Base-by-base conservation (phyloP, 495 filamentous ascomycete genomes). In the Tuber borchii region DNA sequence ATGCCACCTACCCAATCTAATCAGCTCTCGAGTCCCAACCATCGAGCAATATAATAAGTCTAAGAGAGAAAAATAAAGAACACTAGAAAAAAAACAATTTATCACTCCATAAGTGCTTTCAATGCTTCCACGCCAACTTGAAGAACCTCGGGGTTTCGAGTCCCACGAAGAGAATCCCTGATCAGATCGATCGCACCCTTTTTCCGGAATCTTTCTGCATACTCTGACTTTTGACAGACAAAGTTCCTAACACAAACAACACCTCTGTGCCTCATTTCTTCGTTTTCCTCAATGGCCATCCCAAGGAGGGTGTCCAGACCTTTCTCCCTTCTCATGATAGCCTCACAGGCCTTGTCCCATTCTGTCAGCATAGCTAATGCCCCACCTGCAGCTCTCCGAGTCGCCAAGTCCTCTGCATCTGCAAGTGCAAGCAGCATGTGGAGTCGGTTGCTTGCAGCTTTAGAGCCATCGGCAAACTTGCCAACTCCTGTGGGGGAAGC, bases 391-490 rank as follows among this genome's bases (percentile, higher is more conserved):
- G 93, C 95, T 74, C 89, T 88, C 70, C 95, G 86, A 8, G 95
- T 97, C 16, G 87, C 89, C 42, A 87, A 82, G 79, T 97, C 93
- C 73, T 97, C 91, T 1, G 91, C 89, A 81, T 98, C 95, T 6
- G 93, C 90, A 34, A 98, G 88, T 6, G 95, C 95, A 20, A 97
- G 87, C 17, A 99, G 83, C 39, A 97, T 88, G 80, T 95, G 91
- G 72, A 97, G 83, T 31, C 94, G 86, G 73, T 93, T 90, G 2
- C 85, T 86, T 1, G 93, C 92, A 72, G 89, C 87, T 74, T 89
- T 86, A 14, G 87, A 87, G 34, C 90, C 90, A 71, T 91, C 92
- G 0, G 91, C 92, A 78, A 93, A 97, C 69, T 92, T 88, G 51
- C 90, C 87, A 17, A 93, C 84, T 3, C 93, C 93, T 4, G 89